Evolutionary conservation across 1,284 basidiomycete genomes (phyloP).

Genomic region (Neonothopanus nambi): DNA sequence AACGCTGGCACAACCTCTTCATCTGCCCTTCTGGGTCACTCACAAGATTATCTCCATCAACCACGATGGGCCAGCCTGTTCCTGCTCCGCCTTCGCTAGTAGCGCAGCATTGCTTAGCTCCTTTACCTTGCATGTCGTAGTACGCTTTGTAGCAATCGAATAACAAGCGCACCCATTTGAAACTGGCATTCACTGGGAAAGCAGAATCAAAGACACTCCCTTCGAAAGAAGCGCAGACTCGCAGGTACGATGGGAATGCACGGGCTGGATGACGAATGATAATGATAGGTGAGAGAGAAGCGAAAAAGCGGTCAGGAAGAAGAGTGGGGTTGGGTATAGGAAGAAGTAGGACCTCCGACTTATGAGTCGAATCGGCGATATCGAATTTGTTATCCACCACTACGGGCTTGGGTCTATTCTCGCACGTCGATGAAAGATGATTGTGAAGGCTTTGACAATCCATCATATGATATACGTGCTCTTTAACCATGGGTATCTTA

Average conservation of each 20-base stretch:
- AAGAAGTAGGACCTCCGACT: neutral
- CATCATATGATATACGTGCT: constrained; percentile 13
- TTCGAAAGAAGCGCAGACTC: constrained; percentile 5
- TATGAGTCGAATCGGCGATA: neutral
- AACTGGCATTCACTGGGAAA: constrained; percentile 8
- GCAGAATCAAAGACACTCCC: constrained; percentile 9
- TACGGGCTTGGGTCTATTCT: constrained; percentile 2
- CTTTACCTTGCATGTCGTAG: neutral
- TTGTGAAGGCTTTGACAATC: constrained; percentile 1
- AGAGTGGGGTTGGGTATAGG: constrained; percentile 5
- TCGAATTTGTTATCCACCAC: constrained; percentile 9
- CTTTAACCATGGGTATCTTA: constrained; percentile 5
- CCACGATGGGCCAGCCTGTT: constrained; percentile 7
- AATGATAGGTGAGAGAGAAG: constrained; percentile 6
- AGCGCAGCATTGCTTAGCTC: neutral
- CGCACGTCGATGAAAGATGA: neutral
- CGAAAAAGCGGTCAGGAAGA: constrained; percentile 5
- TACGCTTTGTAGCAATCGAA: constrained; percentile 12
- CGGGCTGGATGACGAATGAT: constrained; percentile 11
- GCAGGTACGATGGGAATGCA: constrained; percentile 9
- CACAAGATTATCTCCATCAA: constrained; percentile 14
- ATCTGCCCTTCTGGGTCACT: constrained; percentile 7
- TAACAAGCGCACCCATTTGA: constrained; percentile 1
- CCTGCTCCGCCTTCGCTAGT: neutral
- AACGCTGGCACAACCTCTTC: constrained; percentile 6